A percentile compares a stretch with the other conserved stretches of the same genome.
Conservation (phyloP, 495 filamentous ascomycete genomes). For the Podospora bellae-mahoneyi region DNA sequence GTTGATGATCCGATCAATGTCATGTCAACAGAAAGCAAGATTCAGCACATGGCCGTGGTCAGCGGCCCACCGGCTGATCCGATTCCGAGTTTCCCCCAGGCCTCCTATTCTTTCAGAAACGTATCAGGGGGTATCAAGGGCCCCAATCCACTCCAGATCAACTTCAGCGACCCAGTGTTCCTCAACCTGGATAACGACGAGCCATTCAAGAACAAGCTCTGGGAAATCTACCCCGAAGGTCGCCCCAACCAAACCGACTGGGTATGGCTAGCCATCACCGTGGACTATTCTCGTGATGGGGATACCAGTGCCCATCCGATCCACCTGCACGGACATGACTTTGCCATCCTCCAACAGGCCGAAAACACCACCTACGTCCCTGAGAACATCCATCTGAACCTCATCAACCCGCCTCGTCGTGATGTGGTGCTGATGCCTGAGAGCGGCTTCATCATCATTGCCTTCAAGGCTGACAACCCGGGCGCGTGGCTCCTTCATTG, state of each 20-base stretch:
- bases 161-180: conserved; percentile 20
- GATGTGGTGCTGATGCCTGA: conserved; percentile 43
- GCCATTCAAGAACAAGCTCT: conserved; percentile 7
- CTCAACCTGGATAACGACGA: conserved; percentile 16
- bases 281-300: conserved; percentile 13
- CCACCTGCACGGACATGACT: conserved; percentile 60
- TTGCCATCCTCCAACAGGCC: conserved; percentile 52
- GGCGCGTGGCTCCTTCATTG: conserved; percentile 49
- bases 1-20: conserved; percentile 18
- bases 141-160: conserved; percentile 17
- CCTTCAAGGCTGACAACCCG: conserved; percentile 47
- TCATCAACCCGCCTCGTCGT: conserved; percentile 35
- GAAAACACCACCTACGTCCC: conserved; percentile 29
- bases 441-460: conserved; percentile 37
- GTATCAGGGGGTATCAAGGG: neutral
- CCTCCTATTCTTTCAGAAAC: neutral
- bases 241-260: conserved; percentile 17
- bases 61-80: neutral
- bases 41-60: conserved; percentile 1
- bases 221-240: conserved; percentile 15
- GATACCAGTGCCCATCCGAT: conserved; percentile 25
- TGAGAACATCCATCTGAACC: conserved; percentile 31
- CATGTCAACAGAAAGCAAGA: neutral
- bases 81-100: neutral
- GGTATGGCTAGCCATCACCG: conserved; percentile 30